Base-by-base conservation (phyloP, 441 rosid species). In the Brassica hybrid region DNA sequence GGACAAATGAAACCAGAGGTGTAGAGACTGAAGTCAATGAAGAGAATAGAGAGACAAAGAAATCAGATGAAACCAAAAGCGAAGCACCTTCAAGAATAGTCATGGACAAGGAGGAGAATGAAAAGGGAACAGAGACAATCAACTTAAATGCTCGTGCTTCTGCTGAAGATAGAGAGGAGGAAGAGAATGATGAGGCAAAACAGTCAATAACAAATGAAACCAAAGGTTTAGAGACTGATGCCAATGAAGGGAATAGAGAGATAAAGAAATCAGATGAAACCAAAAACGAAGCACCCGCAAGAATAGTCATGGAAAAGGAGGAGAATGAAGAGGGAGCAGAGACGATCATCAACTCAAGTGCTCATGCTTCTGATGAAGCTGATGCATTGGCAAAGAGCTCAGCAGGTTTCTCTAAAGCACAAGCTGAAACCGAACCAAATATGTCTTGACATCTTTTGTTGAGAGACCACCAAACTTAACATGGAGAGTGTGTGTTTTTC, bases 391-490 rank as follows among this genome's bases (percentile, higher is more conserved):
- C 76, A 72, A 68, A 54, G 68, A 66, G 76, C 60, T 25, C 72
- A 27, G 71, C 68, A 54, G 82, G 62, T 13, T 65, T 74, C 62
- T 25, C 73, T 10, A 23, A 21, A 45, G 58, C 17, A 6, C 76
- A 81, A 73, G 65, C 72, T 52, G 77, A 77, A 70, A 75, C 72
- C 2, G 80, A 54, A 36, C 74, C 76, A 12, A 52, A 80, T 74
- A 14, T 74, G 72, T 60, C 79, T 50, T 75, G 14, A 75, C 82
- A 73, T 61, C 18, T 72, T 72, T 48, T 50, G 57, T 34, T 61
- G 34, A 71, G 62, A 65, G 61, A 77, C 60, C 19, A 13, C 21
- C 23, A 21, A 48, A 67, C 65, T 78, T 63, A 62, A 68, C 78
- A 69, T 63, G 60, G 30, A 19, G 2, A 19, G 2, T 38, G 27